Conservation (phyloP, 2,329 filamentous ascomycete genomes). For the Aspergillus cejpii region DNA sequence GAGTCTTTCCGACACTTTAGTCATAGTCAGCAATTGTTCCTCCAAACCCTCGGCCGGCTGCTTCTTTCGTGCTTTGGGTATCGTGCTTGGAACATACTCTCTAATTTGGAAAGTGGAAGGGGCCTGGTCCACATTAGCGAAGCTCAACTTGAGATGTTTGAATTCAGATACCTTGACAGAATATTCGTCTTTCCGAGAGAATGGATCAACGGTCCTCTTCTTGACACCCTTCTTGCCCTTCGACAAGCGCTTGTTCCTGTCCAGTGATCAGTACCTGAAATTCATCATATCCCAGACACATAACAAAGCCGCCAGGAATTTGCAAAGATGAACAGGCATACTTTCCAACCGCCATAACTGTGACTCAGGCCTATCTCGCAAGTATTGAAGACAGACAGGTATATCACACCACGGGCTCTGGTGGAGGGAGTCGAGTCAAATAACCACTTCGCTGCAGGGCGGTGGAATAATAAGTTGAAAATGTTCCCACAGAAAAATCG, state of each 20-base stretch:
- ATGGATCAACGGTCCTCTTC: slow-evolving; percentile 98
- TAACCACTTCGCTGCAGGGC: slow-evolving; percentile 30
- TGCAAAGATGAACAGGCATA: slow-evolving; percentile 38
- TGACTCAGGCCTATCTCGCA: slow-evolving; percentile 47
- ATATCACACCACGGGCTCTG: slow-evolving; percentile 37
- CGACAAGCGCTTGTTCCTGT: slow-evolving; percentile 98
- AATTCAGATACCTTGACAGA: slow-evolving; percentile 63
- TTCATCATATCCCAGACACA: not conserved
- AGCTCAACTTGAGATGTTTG: too few species aligned
- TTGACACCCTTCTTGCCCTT: slow-evolving; percentile 99
- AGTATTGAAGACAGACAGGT: slow-evolving; percentile 38
- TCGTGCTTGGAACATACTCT: slow-evolving; percentile 63
- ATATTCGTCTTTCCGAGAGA: slow-evolving; percentile 99
- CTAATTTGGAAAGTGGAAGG: slow-evolving; percentile 90
- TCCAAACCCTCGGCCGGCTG: slow-evolving; percentile 6
- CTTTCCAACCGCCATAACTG: slow-evolving; percentile 80
- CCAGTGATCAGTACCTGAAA: slow-evolving; percentile 12
- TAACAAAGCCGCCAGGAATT: slow-evolving; percentile 3
- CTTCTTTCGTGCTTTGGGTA: slow-evolving; percentile 6
- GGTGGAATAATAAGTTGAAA: slow-evolving; percentile 31
- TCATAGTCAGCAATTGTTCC: slow-evolving; percentile 14
- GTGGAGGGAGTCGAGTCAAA: slow-evolving; percentile 34
- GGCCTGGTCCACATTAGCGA: slow-evolving; percentile 53
- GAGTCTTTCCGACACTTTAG: slow-evolving; percentile 93
- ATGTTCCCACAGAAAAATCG: slow-evolving; percentile 42